These are phyloP conservation scores for Uronychia setigera DNA, from an alignment of 73 alveolate species.

Conservation along the genomic window DNA sequence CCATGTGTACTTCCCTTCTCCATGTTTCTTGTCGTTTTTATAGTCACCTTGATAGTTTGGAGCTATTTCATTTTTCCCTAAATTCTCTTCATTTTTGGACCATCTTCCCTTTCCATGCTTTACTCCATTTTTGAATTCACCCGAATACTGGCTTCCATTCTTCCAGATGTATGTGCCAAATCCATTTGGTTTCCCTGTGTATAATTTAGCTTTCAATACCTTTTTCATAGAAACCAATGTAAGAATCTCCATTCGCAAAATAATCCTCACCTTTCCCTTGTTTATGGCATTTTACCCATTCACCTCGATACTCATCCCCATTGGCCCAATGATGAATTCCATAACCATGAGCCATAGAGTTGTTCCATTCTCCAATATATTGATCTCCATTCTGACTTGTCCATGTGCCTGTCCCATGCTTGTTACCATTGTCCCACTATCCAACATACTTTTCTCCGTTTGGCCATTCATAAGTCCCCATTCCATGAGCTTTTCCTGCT, in stretches of 20 bases:
- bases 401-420: too few relatives aligned
- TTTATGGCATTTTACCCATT: constrained; percentile 21
- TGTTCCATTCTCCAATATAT: constrained; percentile 31
- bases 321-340: constrained; percentile 37
- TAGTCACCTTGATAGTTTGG: constrained; percentile 10
- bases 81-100: too few relatives aligned
- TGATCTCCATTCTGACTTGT: too few relatives aligned
- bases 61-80: too few relatives aligned
- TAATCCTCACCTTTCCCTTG: constrained; percentile 36
- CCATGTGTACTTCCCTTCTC: constrained; percentile 23
- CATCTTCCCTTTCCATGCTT: constrained; percentile 48
- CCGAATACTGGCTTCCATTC: constrained; percentile 41
- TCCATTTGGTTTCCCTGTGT: constrained; percentile 46
- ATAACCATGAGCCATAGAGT: constrained; percentile 26
- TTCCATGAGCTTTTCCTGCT: constrained; percentile 26
- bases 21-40: constrained; percentile 16
- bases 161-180: constrained; percentile 36
- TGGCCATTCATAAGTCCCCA: constrained; percentile 29
- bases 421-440: constrained; percentile 11
- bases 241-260: constrained; percentile 49
- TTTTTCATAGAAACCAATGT: constrained; percentile 33
- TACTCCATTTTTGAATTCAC: constrained; percentile 41
- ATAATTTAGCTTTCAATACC: constrained; percentile 9
- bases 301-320: constrained; percentile 41
- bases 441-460: constrained; percentile 18